Evolutionary conservation across 345 rosid species (phyloP).

Genomic region (Passiflora organensis): DNA sequence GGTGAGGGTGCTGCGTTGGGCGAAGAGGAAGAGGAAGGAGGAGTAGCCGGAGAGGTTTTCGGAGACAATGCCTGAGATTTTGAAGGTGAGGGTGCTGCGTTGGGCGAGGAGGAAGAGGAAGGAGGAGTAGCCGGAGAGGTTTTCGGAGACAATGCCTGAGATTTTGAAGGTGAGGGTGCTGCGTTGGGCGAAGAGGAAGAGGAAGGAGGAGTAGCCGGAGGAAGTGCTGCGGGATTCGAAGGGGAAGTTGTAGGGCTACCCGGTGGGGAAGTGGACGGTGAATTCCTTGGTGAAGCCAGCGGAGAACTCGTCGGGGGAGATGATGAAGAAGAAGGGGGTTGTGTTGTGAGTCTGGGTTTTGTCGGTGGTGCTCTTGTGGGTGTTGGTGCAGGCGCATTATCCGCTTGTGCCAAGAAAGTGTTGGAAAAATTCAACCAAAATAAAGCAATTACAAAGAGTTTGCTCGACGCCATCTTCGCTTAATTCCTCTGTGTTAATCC

Average conservation of each 20-base stretch:
- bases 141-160: conserved; percentile 3
- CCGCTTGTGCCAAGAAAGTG: conserved; percentile 21
- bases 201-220: conserved; percentile 1
- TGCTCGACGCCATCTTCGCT: conserved; percentile 16
- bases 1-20: conserved; percentile 10
- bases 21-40: conserved; percentile 8
- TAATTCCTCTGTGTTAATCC: not conserved
- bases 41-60: not conserved
- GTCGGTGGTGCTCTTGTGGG: conserved; percentile 9
- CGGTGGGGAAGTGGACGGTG: not conserved
- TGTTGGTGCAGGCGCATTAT: conserved; percentile 38
- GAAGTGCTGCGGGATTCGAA: conserved; percentile 2
- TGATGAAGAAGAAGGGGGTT: conserved; percentile 3
- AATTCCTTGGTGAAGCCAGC: not conserved
- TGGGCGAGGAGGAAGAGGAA: conserved; percentile 4
- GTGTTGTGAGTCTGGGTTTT: not conserved
- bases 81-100: conserved; percentile 4
- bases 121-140: conserved; percentile 17
- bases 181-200: conserved; percentile 3
- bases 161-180: conserved; percentile 3
- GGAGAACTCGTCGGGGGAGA: not conserved
- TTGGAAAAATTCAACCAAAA: conserved; percentile 23
- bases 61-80: conserved; percentile 1
- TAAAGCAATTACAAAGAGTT: conserved; percentile 7
- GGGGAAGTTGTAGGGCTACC: not conserved